Evolutionary conservation across 2,329 filamentous ascomycete species (phyloP).

Genomic region (Fusarium clavum): DNA sequence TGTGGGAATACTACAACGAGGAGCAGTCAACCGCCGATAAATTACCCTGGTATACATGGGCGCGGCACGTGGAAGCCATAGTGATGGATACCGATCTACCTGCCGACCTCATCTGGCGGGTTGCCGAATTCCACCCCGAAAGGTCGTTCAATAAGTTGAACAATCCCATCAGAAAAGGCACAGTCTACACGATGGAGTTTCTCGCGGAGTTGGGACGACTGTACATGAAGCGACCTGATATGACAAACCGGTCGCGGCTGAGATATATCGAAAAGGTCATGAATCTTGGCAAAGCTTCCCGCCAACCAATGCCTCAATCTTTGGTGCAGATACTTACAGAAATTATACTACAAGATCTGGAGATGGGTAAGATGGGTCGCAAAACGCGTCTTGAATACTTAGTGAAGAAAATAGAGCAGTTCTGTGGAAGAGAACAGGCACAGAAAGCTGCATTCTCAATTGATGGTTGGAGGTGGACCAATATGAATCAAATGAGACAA

Average conservation of each 20-base stretch:
- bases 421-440: conserved; percentile 44
- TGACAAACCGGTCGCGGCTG: conserved; percentile 49
- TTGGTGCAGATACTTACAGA: conserved; percentile 46
- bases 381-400: conserved; percentile 49
- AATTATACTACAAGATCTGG: conserved; percentile 51
- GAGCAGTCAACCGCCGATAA: conserved; percentile 10
- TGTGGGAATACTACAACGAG: conserved; percentile 29
- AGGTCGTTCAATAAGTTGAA: neutral
- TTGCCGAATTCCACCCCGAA: conserved; percentile 41
- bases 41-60: conserved; percentile 53
- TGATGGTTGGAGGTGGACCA: conserved; percentile 41
- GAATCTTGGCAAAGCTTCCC: conserved; percentile 39
- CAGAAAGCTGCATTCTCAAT: conserved; percentile 23
- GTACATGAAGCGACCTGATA: conserved; percentile 46
- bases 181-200: conserved; percentile 38
- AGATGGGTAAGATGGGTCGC: conserved; percentile 50
- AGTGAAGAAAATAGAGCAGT: conserved; percentile 41
- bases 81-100: conserved; percentile 48
- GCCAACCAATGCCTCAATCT: conserved; percentile 40
- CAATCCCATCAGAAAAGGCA: conserved; percentile 2
- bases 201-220: conserved; percentile 48
- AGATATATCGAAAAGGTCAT: conserved; percentile 48
- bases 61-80: conserved; percentile 48
- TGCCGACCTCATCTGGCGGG: conserved; percentile 44
- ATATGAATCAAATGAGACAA: conserved; percentile 5